These are phyloP conservation scores for Marasmius fiardii DNA, from an alignment of 1,284 basidiomycete genomes.

Conservation along the genomic window DNA sequence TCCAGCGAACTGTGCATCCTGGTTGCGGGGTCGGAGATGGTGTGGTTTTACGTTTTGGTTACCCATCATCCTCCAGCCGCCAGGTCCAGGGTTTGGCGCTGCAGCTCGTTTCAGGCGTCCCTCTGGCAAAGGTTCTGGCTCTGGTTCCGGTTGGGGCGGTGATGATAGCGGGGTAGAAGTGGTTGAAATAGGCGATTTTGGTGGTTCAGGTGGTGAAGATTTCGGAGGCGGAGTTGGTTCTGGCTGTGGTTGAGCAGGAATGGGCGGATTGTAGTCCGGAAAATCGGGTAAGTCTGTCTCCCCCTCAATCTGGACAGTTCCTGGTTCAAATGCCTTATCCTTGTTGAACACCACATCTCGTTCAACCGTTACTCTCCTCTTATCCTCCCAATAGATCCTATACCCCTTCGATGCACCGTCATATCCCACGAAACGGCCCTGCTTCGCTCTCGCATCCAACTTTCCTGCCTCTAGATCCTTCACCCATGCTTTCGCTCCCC, in stretches of 20 bases:
- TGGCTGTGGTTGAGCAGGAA: neutral
- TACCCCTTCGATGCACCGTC: constrained; percentile 26
- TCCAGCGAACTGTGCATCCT: neutral
- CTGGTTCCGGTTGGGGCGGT: neutral
- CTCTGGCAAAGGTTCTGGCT: neutral
- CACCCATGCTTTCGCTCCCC: constrained; percentile 21
- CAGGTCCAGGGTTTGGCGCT: neutral
- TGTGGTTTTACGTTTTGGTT: neutral
- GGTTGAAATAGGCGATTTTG: too few relatives aligned
- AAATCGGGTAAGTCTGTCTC: constrained; percentile 16
- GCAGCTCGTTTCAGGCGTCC: neutral
- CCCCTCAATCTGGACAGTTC: constrained; percentile 22
- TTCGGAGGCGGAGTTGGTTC: neutral
- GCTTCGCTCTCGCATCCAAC: constrained; percentile 22
- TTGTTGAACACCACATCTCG: constrained; percentile 27
- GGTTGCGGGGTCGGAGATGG: neutral
- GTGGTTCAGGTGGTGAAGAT: neutral
- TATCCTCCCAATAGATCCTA: constrained; percentile 32
- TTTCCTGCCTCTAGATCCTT: constrained; percentile 21
- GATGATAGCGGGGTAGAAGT: too few relatives aligned
- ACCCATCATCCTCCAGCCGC: neutral
- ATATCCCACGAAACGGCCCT: constrained; percentile 29
- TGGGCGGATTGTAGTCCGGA: neutral
- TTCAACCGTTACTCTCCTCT: constrained; percentile 27
- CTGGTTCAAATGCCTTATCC: constrained; percentile 11